These are phyloP conservation scores for Diaporthe eres DNA, from an alignment of 2,329 filamentous ascomycete species.

Conservation along the genomic window DNA sequence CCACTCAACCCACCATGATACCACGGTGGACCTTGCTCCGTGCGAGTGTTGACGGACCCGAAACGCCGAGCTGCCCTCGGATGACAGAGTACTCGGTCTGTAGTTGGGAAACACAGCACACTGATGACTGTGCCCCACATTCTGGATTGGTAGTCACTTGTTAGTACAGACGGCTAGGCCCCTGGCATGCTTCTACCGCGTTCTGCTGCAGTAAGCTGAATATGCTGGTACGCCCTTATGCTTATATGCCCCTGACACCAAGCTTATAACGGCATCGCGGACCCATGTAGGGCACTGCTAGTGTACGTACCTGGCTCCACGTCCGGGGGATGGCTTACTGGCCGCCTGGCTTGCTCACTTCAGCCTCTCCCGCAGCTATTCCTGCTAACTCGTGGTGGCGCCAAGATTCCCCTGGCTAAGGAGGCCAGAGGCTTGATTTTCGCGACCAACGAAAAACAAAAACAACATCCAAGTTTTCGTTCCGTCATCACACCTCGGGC, in stretches of 20 bases:
- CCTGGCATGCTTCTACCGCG: conserved; percentile 25
- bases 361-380: conserved; percentile 28
- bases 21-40: conserved; percentile 36
- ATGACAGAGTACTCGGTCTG: conserved; percentile 6
- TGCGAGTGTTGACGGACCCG: conserved; percentile 15
- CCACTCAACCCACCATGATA: background rate
- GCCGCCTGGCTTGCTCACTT: background rate
- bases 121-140: background rate
- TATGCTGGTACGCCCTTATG: conserved; percentile 16
- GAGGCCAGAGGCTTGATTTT: conserved; percentile 17
- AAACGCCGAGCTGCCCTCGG: conserved; percentile 21
- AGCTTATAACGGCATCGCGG: conserved; percentile 14
- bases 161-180: background rate
- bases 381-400: background rate
- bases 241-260: conserved; percentile 28
- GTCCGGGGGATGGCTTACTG: background rate
- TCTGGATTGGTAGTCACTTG: no score
- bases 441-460: conserved; percentile 3
- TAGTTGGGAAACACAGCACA: background rate
- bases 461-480: conserved; percentile 27
- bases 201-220: background rate
- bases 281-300: background rate
- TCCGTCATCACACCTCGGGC: conserved; percentile 23
- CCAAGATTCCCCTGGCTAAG: conserved; percentile 35
- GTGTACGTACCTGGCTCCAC: background rate